Conservation (phyloP, 495 filamentous ascomycete genomes). For the Penicillium macrosclerotiorum region DNA sequence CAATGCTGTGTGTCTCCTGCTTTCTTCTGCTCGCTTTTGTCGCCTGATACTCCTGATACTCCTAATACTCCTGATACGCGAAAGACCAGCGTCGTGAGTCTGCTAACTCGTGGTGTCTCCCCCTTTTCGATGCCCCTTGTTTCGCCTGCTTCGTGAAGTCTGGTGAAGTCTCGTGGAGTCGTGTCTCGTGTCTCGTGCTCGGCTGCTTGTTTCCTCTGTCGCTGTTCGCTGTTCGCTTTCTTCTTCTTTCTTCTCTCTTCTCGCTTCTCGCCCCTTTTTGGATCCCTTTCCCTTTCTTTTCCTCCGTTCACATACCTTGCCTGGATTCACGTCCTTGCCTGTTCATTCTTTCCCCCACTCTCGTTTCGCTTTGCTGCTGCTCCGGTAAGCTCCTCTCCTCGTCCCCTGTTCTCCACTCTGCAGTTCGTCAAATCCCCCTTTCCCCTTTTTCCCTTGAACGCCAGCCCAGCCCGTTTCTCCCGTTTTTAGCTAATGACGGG, state of each 20-base stretch:
- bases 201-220: neutral
- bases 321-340: constrained; percentile 29
- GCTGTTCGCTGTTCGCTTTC: neutral
- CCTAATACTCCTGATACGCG: no score
- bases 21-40: no score
- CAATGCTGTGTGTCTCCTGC: no score
- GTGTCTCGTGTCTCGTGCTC: no score
- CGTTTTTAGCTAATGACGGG: constrained; percentile 27
- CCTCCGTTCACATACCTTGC: constrained; percentile 23
- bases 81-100: no score
- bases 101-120: neutral
- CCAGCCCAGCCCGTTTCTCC: constrained; percentile 3
- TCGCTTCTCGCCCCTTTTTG: neutral
- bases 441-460: constrained; percentile 13
- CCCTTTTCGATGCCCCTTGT: neutral
- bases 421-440: constrained; percentile 26
- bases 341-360: constrained; percentile 25
- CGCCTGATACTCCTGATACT: no score
- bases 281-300: neutral
- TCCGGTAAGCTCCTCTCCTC: constrained; percentile 16
- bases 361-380: constrained; percentile 13
- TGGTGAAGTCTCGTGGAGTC: no score
- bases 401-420: constrained; percentile 9
- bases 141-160: no score
- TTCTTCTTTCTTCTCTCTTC: no score